Evolutionary conservation across 1,284 basidiomycete genomes (phyloP).

Genomic region (Porphyrellus sp.): DNA sequence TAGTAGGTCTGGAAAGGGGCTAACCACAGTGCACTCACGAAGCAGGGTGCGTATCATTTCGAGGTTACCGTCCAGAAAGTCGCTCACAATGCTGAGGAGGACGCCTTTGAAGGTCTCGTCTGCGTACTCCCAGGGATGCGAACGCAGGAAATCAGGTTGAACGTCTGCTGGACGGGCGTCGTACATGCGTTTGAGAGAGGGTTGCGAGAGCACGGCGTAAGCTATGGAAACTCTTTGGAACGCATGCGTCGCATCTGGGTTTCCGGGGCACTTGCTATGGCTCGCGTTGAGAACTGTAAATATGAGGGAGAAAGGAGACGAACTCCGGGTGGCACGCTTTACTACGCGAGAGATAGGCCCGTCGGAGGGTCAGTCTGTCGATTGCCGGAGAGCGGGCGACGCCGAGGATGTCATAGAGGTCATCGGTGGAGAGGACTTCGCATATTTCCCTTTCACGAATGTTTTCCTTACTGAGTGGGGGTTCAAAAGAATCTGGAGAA

Average conservation of each 20-base stretch:
- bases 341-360: slow-evolving; percentile 76
- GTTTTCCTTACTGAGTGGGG: slow-evolving; percentile 4
- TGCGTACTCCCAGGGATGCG: slow-evolving; percentile 50
- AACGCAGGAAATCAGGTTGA: slow-evolving; percentile 51
- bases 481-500: slow-evolving; percentile 5
- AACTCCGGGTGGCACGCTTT: slow-evolving; percentile 83
- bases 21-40: slow-evolving; percentile 45
- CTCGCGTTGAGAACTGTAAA: slow-evolving; percentile 3
- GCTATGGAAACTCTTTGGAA: slow-evolving; percentile 85
- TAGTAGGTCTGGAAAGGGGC: neutral
- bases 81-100: slow-evolving; percentile 70
- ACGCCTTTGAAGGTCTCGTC: slow-evolving; percentile 78
- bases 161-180: slow-evolving; percentile 53
- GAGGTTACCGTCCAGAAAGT: slow-evolving; percentile 81
- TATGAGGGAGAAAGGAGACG: slow-evolving; percentile 29
- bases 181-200: slow-evolving; percentile 65
- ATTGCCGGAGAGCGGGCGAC: slow-evolving; percentile 48
- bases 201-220: slow-evolving; percentile 76
- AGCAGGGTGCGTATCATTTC: slow-evolving; percentile 75
- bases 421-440: slow-evolving; percentile 59
- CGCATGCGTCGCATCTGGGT: slow-evolving; percentile 73
- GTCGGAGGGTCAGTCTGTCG: slow-evolving; percentile 64
- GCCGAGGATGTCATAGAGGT: slow-evolving; percentile 73
- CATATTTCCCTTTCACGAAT: slow-evolving; percentile 45
- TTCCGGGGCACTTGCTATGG: slow-evolving; percentile 74